These are phyloP conservation scores for Hibiscus mutabilis DNA, from an alignment of 345 rosid species.

Conservation along the genomic window DNA sequence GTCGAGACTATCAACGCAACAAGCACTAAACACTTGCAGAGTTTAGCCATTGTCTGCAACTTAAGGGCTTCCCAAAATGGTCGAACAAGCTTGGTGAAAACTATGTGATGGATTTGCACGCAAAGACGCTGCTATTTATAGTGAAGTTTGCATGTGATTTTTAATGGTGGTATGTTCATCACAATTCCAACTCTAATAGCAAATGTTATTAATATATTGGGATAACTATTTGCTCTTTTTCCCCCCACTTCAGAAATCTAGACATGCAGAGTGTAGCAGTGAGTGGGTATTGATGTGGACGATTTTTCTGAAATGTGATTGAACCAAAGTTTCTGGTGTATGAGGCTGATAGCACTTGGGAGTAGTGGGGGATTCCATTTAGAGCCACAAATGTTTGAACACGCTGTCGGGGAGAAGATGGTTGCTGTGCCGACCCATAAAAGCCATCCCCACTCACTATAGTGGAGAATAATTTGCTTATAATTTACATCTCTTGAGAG, in stretches of 20 bases:
- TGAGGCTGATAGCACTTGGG: neutral
- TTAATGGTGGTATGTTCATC: neutral
- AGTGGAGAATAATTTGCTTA: neutral
- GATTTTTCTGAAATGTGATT: neutral
- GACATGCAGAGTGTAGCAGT: neutral
- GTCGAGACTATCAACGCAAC: slow-evolving; percentile 27
- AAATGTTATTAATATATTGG: too few relatives aligned
- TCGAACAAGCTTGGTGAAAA: neutral
- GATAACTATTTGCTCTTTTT: too few relatives aligned
- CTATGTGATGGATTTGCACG: neutral
- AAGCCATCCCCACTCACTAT: neutral
- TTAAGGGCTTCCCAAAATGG: neutral
- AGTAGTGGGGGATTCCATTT: neutral
- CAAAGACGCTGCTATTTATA: slow-evolving; percentile 16
- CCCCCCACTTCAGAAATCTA: neutral
- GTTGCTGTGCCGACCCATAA: neutral
- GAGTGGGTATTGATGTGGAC: neutral
- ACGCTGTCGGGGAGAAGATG: neutral
- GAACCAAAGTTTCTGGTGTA: neutral
- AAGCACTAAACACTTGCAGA: slow-evolving; percentile 19
- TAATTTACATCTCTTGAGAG: neutral
- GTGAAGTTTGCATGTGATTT: neutral
- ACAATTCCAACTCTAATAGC: neutral
- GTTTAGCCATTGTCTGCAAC: slow-evolving; percentile 18
- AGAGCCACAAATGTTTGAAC: neutral